Evolutionary conservation across 768 basidiomycete genomes (phyloP).

Genomic region (Boletus subcaerulescens): DNA sequence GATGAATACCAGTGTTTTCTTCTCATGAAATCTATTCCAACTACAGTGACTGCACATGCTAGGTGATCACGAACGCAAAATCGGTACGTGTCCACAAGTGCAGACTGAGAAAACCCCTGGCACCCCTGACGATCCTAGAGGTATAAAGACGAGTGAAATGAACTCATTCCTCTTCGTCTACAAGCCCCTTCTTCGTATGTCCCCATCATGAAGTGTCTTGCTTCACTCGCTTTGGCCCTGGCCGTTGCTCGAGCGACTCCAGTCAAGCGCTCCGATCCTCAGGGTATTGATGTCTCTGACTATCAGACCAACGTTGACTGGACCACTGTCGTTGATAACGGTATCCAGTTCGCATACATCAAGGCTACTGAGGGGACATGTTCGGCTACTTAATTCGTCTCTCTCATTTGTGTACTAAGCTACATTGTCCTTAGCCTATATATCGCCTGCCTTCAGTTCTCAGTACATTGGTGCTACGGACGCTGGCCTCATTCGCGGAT

Average conservation of each 20-base stretch:
- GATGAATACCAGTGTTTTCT: neutral
- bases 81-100: neutral
- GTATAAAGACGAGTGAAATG: slow-evolving; percentile 6
- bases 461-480: slow-evolving; percentile 58
- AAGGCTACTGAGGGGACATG: slow-evolving; percentile 67
- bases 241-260: slow-evolving; percentile 15
- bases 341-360: slow-evolving; percentile 57
- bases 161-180: neutral
- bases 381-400: slow-evolving; percentile 21
- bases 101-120: neutral
- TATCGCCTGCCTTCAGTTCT: slow-evolving; percentile 35
- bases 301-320: slow-evolving; percentile 51
- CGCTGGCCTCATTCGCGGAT: slow-evolving; percentile 55
- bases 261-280: slow-evolving; percentile 36
- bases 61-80: slow-evolving; percentile 5
- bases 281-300: slow-evolving; percentile 56
- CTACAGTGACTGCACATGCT: slow-evolving; percentile 12
- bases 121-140: neutral
- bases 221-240: slow-evolving; percentile 13
- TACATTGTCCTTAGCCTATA: slow-evolving; percentile 15
- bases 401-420: neutral
- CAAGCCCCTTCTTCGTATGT: neutral
- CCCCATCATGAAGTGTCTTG: slow-evolving; percentile 20
- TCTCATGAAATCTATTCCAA: slow-evolving; percentile 7
- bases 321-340: slow-evolving; percentile 49